phyloP scores from a whole-genome alignment of 2,329 filamentous ascomycete genomes.

The Alternaria sp. region DNA sequence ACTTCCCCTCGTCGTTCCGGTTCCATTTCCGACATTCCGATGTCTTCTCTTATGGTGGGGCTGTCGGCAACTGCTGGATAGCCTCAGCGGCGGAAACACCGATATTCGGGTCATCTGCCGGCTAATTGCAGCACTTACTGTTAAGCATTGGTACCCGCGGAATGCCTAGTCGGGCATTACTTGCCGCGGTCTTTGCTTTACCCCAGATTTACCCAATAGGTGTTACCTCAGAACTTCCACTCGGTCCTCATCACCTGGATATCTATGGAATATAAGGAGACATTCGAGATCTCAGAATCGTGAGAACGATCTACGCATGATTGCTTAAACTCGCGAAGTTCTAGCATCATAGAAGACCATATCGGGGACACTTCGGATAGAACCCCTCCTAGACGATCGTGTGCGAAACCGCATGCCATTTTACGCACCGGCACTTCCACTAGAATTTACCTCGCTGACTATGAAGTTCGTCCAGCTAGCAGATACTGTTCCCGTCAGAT shows the following conservation, averaged over 20 bases:
- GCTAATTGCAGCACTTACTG: not conserved
- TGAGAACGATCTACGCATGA: not conserved
- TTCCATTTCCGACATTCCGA: conserved; percentile 25
- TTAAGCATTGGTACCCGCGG: not conserved
- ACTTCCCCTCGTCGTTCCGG: conserved; percentile 17
- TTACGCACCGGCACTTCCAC: not conserved
- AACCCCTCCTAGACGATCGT: not conserved
- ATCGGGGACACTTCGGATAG: not conserved
- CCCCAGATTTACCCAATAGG: not conserved
- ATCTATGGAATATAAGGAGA: not conserved
- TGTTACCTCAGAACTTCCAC: not conserved
- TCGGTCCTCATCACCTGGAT: not conserved
- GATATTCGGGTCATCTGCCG: conserved; percentile 26
- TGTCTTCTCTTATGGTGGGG: conserved; percentile 9
- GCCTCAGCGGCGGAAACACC: conserved; percentile 21
- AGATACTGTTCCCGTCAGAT: not conserved
- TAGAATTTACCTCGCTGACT: not conserved
- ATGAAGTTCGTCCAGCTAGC: not conserved
- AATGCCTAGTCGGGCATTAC: not conserved
- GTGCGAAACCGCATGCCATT: not conserved
- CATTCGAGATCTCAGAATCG: not conserved
- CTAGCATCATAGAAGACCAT: not conserved
- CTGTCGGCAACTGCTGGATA: conserved; percentile 17
- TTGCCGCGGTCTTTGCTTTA: conserved; percentile 4
- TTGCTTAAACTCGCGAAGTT: not conserved